These are phyloP conservation scores for Amniculicola lignicola DNA, from an alignment of 495 filamentous ascomycete genomes.

Conservation along the genomic window DNA sequence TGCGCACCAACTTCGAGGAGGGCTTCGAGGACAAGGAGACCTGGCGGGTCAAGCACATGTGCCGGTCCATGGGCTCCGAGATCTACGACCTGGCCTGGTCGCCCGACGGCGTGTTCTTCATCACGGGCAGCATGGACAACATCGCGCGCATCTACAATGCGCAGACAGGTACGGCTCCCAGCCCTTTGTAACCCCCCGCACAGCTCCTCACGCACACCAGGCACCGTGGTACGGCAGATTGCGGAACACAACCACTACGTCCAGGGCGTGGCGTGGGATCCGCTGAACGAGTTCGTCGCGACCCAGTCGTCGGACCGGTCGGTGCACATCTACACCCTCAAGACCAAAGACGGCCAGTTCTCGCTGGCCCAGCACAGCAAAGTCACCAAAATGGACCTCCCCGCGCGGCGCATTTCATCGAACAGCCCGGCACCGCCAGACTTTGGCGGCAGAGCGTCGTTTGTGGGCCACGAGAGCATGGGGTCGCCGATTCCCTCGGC, in stretches of 20 bases:
- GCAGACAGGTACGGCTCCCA: conserved; percentile 65
- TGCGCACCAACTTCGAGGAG: conserved; percentile 70
- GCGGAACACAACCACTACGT: conserved; percentile 99
- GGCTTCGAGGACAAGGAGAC: conserved; percentile 89
- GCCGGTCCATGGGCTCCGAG: conserved; percentile 78
- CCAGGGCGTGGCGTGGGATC: conserved; percentile 98
- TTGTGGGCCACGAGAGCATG: conserved; percentile 55
- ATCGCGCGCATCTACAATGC: conserved; percentile 96
- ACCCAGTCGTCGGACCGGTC: conserved; percentile 98
- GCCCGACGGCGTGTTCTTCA: conserved; percentile 92
- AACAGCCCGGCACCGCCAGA: conserved; percentile 93
- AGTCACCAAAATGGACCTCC: conserved; percentile 84
- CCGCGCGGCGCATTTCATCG: conserved; percentile 81
- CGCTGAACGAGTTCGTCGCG: conserved; percentile 94
- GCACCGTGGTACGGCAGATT: conserved; percentile 89
- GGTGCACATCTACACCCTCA: conserved; percentile 93
- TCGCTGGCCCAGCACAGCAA: conserved; percentile 75
- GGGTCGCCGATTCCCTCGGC: conserved; percentile 87
- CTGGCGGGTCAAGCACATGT: conserved; percentile 97
- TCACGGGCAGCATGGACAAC: conserved; percentile 99
- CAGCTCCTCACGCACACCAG: conserved; percentile 45
- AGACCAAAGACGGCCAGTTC: conserved; percentile 95
- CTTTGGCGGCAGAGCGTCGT: conserved; percentile 54
- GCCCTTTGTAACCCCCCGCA: background rate
- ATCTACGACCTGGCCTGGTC: conserved; percentile 99